Base-by-base conservation (phyloP, 2,329 filamentous ascomycete genomes). In the Cyphellophora attinorum region DNA sequence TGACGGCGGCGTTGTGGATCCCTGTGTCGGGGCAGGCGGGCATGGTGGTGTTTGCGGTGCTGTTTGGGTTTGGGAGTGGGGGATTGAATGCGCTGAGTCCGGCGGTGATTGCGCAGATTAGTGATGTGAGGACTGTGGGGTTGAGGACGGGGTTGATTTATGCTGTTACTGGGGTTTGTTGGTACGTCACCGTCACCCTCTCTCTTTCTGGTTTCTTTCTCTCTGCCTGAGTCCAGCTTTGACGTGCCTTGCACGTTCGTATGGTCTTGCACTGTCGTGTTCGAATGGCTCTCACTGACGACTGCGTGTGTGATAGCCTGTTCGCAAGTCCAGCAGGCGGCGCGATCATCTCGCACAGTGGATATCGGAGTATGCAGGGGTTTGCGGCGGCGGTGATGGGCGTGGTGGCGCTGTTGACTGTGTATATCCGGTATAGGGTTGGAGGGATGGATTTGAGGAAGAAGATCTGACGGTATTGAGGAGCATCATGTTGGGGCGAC, bases 21-120 rank as follows among this genome's bases (percentile, higher is more conserved):
- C 66, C 68, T 2, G 65, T 61, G 8, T 60, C 58, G 3, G 61
- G 62, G 23, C 70, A 76, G 6, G 67, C 68, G 0, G 67, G 72
- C 1, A 72, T 79, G 38, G 67, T 84, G 32, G 63, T 75, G 21
- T 85, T 82, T 53, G 67, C 71, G 10, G 63, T 70, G n/a, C 56
- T 83, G 5, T 85, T 81, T 45, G 81, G 80, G 12, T 82, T 85
- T 52, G 68, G 68, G 11, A 78, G 74, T 0, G 81, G 81, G 10
- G 72, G 73, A 2, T 81, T 77, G 47, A 71, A 81, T 21, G 72
- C 72, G 0, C 59, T 85, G 12, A 64, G 65, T 0, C 76, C 81
- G 0, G 69, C 78, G 0, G 60, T 81, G 11, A 40, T 50, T 17
- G 62, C 78, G 2, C 79, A 85, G 49, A 80, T 85, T 41, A 77